These are phyloP conservation scores for Spiromastix sp. DNA, from an alignment of 2,329 filamentous ascomycete species.

Conservation along the genomic window DNA sequence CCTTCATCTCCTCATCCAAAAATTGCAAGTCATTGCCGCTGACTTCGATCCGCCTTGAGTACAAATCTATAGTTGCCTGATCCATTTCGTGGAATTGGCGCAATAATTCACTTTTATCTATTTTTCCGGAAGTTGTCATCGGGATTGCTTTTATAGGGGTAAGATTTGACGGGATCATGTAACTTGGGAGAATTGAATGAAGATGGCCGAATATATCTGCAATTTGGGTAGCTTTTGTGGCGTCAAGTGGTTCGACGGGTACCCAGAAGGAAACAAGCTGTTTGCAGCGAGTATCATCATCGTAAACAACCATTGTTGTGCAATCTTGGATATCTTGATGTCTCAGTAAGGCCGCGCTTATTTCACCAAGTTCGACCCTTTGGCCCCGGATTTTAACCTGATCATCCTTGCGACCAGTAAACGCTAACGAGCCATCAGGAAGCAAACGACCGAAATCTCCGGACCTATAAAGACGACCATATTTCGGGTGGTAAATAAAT, in stretches of 20 bases:
- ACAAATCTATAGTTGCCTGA: conserved; percentile 34
- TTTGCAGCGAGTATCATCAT: conserved; percentile 29
- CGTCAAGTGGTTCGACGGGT: conserved; percentile 19
- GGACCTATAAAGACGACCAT: conserved; percentile 68
- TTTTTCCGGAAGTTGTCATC: conserved; percentile 63
- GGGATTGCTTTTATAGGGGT: conserved; percentile 62
- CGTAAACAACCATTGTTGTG: conserved; percentile 49
- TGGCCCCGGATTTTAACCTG: conserved; percentile 77
- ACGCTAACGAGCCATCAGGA: conserved; percentile 62
- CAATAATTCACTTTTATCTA: conserved; percentile 50
- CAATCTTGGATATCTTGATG: conserved; percentile 48
- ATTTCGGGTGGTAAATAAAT: conserved; percentile 57
- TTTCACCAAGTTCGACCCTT: conserved; percentile 67
- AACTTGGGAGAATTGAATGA: conserved; percentile 49
- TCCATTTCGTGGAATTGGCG: conserved; percentile 39
- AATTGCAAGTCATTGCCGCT: conserved; percentile 31
- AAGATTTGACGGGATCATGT: conserved; percentile 70
- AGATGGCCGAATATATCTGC: conserved; percentile 46
- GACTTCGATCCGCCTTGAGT: conserved; percentile 20
- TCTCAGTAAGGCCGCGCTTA: conserved; percentile 52
- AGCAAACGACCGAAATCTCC: conserved; percentile 76
- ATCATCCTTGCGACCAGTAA: conserved; percentile 63
- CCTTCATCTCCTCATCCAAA: conserved; percentile 44
- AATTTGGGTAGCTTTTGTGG: conserved; percentile 17
- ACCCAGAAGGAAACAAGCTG: conserved; percentile 63